These are phyloP conservation scores for Aspergillus caelatus DNA, from an alignment of 2,329 filamentous ascomycete genomes.

Conservation along the genomic window DNA sequence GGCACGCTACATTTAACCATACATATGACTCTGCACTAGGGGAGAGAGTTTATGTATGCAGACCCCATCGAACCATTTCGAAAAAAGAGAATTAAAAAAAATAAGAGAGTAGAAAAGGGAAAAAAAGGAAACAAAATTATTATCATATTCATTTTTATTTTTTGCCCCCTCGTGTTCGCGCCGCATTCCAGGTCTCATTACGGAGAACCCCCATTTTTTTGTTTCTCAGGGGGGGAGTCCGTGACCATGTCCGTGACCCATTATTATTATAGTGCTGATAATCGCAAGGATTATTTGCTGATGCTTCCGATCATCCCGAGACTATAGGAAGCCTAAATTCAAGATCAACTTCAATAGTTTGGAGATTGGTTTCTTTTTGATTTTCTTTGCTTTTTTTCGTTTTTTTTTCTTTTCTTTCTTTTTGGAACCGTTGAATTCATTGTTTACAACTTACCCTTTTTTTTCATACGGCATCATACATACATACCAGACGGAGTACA, in stretches of 20 bases:
- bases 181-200: background rate
- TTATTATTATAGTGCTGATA: background rate
- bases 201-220: background rate
- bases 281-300: background rate
- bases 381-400: background rate
- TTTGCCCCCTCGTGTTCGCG: background rate
- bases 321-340: background rate
- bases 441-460: background rate
- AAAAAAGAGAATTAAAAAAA: background rate
- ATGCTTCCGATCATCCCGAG: background rate
- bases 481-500: background rate
- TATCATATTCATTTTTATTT: background rate
- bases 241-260: background rate
- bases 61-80: background rate
- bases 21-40: background rate
- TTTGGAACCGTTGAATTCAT: background rate
- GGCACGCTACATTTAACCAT: background rate
- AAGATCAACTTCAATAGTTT: background rate
- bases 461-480: background rate
- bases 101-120: background rate
- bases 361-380: background rate
- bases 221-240: background rate
- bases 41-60: background rate
- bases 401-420: background rate
- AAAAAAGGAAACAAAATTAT: background rate